These are phyloP conservation scores for Saccharomycopsis hybrid DNA, from an alignment of 1,139 yeast species.

Conservation along the genomic window DNA sequence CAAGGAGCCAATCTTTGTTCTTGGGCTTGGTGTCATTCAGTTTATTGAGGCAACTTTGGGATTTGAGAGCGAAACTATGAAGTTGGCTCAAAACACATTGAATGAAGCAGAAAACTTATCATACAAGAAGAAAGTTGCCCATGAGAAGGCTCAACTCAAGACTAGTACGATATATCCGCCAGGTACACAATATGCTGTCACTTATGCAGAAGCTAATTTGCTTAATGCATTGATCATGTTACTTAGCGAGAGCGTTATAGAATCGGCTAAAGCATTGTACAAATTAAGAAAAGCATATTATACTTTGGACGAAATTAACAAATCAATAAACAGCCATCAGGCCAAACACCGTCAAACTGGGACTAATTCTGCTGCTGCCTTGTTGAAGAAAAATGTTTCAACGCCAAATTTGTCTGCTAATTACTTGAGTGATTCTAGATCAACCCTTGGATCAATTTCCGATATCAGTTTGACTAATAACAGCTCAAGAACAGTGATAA, in stretches of 20 bases:
- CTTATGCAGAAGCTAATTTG: constrained; percentile 81
- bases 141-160: constrained; percentile 48
- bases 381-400: constrained; percentile 14
- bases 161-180: constrained; percentile 80
- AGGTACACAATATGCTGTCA: constrained; percentile 89
- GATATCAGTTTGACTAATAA: constrained; percentile 8
- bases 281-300: constrained; percentile 86
- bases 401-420: constrained; percentile 23
- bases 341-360: neutral
- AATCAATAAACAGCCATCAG: constrained; percentile 32
- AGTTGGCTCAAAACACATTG: constrained; percentile 63
- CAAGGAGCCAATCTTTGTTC: constrained; percentile 52
- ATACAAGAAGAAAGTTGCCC: constrained; percentile 52
- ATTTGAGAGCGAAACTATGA: constrained; percentile 84
- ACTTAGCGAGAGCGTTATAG: constrained; percentile 61
- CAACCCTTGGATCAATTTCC: constrained; percentile 13
- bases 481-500: neutral
- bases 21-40: constrained; percentile 83
- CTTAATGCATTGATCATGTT: constrained; percentile 73
- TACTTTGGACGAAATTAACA: constrained; percentile 70
- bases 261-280: constrained; percentile 81
- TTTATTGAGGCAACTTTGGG: constrained; percentile 91
- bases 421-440: constrained; percentile 21
- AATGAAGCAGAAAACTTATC: constrained; percentile 69
- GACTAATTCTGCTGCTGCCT: neutral